These are phyloP conservation scores for Boletus sensibilis DNA, from an alignment of 768 basidiomycete species.

Conservation along the genomic window DNA sequence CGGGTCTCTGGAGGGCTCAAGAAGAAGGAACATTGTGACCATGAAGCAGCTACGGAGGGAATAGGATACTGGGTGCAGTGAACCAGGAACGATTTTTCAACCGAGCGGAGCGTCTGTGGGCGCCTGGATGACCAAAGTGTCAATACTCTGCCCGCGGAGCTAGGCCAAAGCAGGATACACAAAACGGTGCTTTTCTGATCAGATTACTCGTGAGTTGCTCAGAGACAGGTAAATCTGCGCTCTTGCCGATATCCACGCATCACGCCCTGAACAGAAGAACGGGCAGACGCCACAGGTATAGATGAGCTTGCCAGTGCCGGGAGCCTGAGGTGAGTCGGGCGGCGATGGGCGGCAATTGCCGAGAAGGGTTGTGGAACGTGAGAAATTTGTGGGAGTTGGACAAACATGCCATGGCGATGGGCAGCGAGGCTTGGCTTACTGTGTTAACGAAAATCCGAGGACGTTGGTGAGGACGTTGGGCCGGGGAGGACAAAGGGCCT, in stretches of 20 bases:
- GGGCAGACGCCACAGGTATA: neutral
- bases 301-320: neutral
- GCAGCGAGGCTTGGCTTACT: neutral
- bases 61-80: neutral
- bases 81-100: constrained; percentile 3
- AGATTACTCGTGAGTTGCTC: neutral
- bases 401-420: neutral
- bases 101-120: constrained; percentile 6
- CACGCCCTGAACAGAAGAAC: neutral
- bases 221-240: neutral
- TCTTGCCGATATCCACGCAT: neutral
- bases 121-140: constrained; percentile 3
- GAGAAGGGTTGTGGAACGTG: constrained; percentile 6
- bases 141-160: constrained; percentile 14
- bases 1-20: neutral
- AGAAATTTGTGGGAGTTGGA: neutral
- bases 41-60: neutral
- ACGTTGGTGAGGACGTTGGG: neutral
- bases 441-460: neutral
- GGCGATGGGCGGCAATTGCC: constrained; percentile 19
- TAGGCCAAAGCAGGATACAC: neutral
- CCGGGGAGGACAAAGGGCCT: neutral
- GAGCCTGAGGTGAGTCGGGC: neutral
- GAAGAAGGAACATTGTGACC: neutral
- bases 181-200: neutral